phyloP scores from a whole-genome alignment of 2,329 filamentous ascomycete genomes.

The Triangularia setosa region DNA sequence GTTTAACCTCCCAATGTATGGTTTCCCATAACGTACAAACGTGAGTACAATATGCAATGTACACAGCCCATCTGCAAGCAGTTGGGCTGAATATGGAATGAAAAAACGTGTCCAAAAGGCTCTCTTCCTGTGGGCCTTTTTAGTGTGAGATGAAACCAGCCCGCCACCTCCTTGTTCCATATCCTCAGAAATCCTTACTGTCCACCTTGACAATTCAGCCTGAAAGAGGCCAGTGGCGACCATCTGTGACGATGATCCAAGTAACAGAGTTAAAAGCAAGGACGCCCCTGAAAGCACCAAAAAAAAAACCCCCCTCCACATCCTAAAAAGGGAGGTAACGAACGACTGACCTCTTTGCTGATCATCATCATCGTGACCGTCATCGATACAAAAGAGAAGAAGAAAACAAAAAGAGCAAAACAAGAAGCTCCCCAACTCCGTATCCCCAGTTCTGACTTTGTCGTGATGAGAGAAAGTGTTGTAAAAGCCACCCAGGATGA shows the following conservation, averaged over 20 bases:
- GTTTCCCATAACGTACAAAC: constrained; percentile 7
- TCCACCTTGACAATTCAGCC: not conserved
- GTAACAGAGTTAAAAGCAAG: not conserved
- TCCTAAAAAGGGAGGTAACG: not conserved
- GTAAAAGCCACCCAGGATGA: not conserved
- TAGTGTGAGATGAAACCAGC: not conserved
- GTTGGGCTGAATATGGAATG: not conserved
- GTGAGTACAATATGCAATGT: constrained; percentile 8
- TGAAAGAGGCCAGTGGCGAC: not conserved
- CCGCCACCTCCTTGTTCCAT: not conserved
- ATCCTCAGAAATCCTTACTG: not conserved
- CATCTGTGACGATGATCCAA: not conserved
- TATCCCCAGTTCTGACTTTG: not conserved
- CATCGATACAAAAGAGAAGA: not conserved
- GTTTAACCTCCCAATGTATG: not conserved
- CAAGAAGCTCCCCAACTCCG: not conserved
- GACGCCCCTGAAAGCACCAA: not conserved
- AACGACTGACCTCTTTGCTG: not conserved
- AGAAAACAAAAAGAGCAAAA: not conserved
- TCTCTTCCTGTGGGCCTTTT: not conserved
- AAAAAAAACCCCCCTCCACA: not conserved
- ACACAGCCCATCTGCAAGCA: not conserved
- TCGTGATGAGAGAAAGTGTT: not conserved
- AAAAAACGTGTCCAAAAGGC: not conserved
- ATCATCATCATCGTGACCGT: not conserved